phyloP scores from a whole-genome alignment of 2,329 filamentous ascomycete species.

The Karstenula rhodostoma region DNA sequence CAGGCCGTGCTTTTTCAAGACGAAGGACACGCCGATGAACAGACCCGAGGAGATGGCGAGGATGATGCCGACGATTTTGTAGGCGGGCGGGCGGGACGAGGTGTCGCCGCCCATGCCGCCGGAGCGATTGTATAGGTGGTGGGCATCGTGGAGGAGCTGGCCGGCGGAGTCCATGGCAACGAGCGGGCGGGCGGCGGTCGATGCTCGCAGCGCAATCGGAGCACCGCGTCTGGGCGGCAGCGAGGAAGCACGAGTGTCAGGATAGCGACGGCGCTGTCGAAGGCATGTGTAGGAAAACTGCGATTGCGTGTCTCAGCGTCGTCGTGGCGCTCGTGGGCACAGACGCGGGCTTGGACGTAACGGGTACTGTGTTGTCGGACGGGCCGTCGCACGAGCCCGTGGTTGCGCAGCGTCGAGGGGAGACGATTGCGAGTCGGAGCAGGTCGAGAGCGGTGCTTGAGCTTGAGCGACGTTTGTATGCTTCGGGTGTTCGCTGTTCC shows the following conservation, averaged over 20 bases:
- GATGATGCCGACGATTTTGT: constrained; percentile 86
- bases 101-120: constrained; percentile 44
- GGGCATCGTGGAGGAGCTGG: constrained; percentile 50
- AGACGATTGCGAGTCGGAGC: too few relatives aligned
- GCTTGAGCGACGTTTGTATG: too few relatives aligned
- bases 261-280: constrained; percentile 18
- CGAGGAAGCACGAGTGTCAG: background rate
- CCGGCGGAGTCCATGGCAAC: constrained; percentile 54
- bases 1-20: constrained; percentile 92
- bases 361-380: constrained; percentile 16
- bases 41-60: constrained; percentile 86
- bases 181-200: constrained; percentile 15
- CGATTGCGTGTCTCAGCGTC: constrained; percentile 12
- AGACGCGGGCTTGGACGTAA: constrained; percentile 10
- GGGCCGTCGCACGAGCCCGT: constrained; percentile 6
- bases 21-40: constrained; percentile 95
- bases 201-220: constrained; percentile 24
- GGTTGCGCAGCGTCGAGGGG: background rate
- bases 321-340: constrained; percentile 16
- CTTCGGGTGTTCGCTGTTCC: background rate
- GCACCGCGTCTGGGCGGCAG: constrained; percentile 17
- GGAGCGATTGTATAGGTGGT: constrained; percentile 56
- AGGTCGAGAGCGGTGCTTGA: too few relatives aligned
- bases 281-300: constrained; percentile 20
- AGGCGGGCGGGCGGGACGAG: constrained; percentile 63